Base-by-base conservation (phyloP, 2,329 filamentous ascomycete genomes). In the Xylariaceae sp. region DNA sequence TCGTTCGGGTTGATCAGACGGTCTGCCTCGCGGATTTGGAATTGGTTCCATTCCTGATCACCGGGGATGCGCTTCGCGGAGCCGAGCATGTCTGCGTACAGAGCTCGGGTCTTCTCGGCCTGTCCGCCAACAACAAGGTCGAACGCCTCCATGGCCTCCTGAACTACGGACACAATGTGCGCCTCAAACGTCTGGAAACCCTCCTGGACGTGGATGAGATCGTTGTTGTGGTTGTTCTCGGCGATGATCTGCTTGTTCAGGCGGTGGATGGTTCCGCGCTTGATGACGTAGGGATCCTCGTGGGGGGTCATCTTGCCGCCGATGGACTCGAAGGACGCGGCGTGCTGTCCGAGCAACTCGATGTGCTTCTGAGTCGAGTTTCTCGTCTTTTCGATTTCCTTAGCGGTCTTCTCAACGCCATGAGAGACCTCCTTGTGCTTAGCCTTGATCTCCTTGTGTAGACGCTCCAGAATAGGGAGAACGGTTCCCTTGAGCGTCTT, bases 381-480 rank as follows among this genome's bases (percentile, higher is more conserved):
- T 61, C 93, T 89, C 7, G 90, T 87, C 78, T 96, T 97, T 63
- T 96, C 91, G 18, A 99, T 92, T 54, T 90, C 86, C 78, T 97
- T 99, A 66, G 89, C 86, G 13, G 87, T 84, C 79, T 95, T 96
- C 62, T 86, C 83, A 18, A 89, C 90, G 7, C 93, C 92, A 62
- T 86, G 82, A 49, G 84, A 82, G 53, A 99, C 82, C 76, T 97
- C 92, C 80, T 97, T 97, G 64, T 85, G 82, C 80, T 97, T 97
- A 78, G 89, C 87, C 82, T 97, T 99, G 80, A 99, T 94, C 74
- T 97, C 94, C 73, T 90, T 88, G 78, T 97, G 92, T 53, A 99
- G 81, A 55, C 92, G 88, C 68, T 95, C 90, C 71, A 99, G 87
- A 64, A 93, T 87, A 44, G 93, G 94, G 17, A 96, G 81, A 35